Conservation (phyloP, 345 rosid genomes). For the Linum trigynum region DNA sequence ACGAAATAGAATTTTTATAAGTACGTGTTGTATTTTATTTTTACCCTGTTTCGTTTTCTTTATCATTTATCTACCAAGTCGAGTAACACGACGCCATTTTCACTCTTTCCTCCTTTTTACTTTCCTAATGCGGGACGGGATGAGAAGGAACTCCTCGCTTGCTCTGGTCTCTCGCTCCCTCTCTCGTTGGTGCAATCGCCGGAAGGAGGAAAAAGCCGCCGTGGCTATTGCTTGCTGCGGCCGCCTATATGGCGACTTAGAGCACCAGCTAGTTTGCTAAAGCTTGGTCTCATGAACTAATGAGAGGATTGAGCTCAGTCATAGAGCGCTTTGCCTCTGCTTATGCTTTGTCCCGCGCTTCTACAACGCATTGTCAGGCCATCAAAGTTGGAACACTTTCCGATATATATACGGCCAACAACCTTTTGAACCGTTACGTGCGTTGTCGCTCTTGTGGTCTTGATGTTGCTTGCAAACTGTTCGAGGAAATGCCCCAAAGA, state of each 20-base stretch:
- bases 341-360: slow-evolving; percentile 27
- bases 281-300: slow-evolving; percentile 9
- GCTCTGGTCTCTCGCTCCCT: too few species aligned
- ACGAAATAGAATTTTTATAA: neutral
- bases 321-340: slow-evolving; percentile 16
- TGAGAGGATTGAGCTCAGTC: slow-evolving; percentile 27
- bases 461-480: slow-evolving; percentile 34
- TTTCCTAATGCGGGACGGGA: too few species aligned
- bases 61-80: too few species aligned
- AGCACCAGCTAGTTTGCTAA: neutral
- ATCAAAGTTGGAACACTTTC: slow-evolving; percentile 36
- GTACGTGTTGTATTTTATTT: too few species aligned
- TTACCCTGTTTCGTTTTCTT: too few species aligned
- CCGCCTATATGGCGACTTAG: too few species aligned
- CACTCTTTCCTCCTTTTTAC: too few species aligned
- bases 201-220: too few species aligned
- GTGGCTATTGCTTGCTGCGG: too few species aligned
- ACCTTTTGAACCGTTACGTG: slow-evolving; percentile 27
- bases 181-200: too few species aligned
- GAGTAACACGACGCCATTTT: too few species aligned
- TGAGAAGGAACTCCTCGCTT: too few species aligned
- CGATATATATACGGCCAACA: slow-evolving; percentile 44
- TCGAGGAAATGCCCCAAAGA: slow-evolving; percentile 48
- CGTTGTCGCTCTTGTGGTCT: slow-evolving; percentile 18
- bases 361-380: slow-evolving; percentile 33